These are phyloP conservation scores for Sphagnum contortum DNA, from an alignment of 225 moss, liverwort and hornwort genomes.

Conservation along the genomic window DNA sequence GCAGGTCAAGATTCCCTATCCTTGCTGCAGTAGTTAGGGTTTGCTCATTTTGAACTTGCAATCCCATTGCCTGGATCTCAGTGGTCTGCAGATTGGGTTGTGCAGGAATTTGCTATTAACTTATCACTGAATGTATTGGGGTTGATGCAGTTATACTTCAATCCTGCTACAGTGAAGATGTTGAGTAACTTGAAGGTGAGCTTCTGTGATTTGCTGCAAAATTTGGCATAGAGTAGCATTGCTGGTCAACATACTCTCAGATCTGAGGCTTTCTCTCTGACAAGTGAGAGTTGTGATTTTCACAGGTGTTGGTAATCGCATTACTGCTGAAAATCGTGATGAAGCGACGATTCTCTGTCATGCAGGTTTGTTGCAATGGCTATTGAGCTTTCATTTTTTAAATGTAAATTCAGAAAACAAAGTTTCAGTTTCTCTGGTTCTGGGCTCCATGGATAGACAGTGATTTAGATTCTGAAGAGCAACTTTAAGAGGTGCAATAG, in stretches of 20 bases:
- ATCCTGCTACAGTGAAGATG: conserved; percentile 99
- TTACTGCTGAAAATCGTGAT: conserved; percentile 75
- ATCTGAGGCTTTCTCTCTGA: too few species aligned
- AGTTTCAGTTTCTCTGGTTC: neutral
- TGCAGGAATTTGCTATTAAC: neutral
- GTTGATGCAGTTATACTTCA: conserved; percentile 74
- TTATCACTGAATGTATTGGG: neutral
- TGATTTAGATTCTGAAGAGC: too few species aligned
- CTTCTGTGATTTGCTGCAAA: neutral
- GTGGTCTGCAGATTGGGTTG: too few species aligned
- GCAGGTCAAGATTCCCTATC: conserved; percentile 42
- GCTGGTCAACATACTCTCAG: too few species aligned
- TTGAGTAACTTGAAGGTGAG: conserved; percentile 88
- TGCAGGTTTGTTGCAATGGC: conserved; percentile 55
- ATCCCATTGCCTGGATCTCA: too few species aligned
- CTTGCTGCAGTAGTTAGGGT: too few species aligned
- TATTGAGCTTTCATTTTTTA: neutral
- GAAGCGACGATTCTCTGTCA: conserved; percentile 76
- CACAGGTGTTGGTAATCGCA: conserved; percentile 88
- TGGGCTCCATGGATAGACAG: too few species aligned
- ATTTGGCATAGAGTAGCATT: too few species aligned
- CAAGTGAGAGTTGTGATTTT: neutral
- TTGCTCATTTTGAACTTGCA: too few species aligned
- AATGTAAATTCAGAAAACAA: neutral
- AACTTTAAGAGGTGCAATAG: too few species aligned